Conservation (phyloP, 805 yeast genomes). For the Kodamaea leandrae region DNA sequence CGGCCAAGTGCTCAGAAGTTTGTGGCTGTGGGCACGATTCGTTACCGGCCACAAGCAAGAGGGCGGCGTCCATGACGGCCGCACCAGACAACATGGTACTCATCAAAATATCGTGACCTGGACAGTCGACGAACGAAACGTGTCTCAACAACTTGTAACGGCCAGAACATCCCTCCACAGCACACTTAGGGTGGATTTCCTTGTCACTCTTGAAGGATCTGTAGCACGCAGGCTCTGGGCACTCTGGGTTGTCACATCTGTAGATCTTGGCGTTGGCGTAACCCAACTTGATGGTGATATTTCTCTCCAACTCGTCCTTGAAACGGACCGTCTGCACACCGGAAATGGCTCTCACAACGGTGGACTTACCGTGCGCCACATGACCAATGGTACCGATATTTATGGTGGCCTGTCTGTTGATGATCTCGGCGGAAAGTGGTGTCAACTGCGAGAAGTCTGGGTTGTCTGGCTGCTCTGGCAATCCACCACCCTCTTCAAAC, state of each 20-base stretch:
- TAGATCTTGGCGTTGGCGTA: constrained; percentile 98
- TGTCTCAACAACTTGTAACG: constrained; percentile 91
- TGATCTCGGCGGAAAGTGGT: constrained; percentile 91
- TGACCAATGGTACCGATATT: constrained; percentile 97
- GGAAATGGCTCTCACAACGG: constrained; percentile 93
- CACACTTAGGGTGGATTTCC: constrained; percentile 92
- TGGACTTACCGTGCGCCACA: constrained; percentile 93
- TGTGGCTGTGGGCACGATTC: constrained; percentile 99
- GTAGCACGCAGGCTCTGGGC: constrained; percentile 95
- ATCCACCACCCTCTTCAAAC: constrained; percentile 97
- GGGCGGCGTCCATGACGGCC: constrained; percentile 99
- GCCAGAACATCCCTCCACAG: constrained; percentile 82
- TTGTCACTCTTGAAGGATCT: constrained; percentile 91
- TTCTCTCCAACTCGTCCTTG: constrained; percentile 98
- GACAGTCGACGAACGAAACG: constrained; percentile 98
- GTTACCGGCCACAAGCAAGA: constrained; percentile 93
- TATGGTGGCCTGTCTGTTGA: constrained; percentile 97
- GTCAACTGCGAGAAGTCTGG: constrained; percentile 81
- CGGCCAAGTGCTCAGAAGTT: constrained; percentile 98
- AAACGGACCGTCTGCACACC: constrained; percentile 99
- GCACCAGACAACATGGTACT: constrained; percentile 99
- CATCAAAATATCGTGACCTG: constrained; percentile 99
- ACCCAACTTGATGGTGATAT: constrained; percentile 96
- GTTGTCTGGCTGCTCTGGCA: constrained; percentile 92
- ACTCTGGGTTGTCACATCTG: constrained; percentile 78